Percentiles rank a stretch among this genome's conserved stretches.
Evolutionary conservation across 805 yeast genomes (phyloP).

Genomic region (Metschnikowia reukaufii): DNA sequence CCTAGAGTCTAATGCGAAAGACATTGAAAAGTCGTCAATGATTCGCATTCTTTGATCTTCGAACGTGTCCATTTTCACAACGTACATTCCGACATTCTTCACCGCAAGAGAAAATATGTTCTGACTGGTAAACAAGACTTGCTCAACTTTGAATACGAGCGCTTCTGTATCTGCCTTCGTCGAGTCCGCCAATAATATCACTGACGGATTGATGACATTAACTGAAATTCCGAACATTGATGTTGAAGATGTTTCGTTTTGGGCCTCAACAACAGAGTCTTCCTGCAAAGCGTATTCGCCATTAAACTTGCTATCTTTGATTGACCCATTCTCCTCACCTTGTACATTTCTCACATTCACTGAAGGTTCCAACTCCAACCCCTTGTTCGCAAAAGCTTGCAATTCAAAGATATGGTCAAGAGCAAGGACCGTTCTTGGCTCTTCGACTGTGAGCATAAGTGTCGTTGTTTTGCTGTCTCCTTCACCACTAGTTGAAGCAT

Average conservation of each 20-base stretch:
- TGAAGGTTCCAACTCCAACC: conserved; percentile 29
- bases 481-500: conserved; percentile 44
- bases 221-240: conserved; percentile 52
- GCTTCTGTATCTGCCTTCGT: conserved; percentile 73
- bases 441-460: conserved; percentile 64
- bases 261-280: neutral
- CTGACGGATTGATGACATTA: conserved; percentile 73
- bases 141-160: conserved; percentile 84
- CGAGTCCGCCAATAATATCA: conserved; percentile 80
- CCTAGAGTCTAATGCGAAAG: conserved; percentile 69
- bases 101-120: conserved; percentile 65
- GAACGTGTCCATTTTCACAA: conserved; percentile 69
- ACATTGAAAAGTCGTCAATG: conserved; percentile 84
- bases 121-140: conserved; percentile 67
- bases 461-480: conserved; percentile 43
- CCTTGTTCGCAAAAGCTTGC: conserved; percentile 60
- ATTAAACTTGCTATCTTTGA: neutral
- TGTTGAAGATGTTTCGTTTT: neutral
- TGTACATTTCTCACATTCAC: conserved; percentile 19
- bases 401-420: conserved; percentile 82
- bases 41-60: conserved; percentile 67
- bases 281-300: neutral
- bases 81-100: conserved; percentile 81
- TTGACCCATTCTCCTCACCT: conserved; percentile 6
- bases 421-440: conserved; percentile 79